Evolutionary conservation across 345 rosid species (phyloP).

Genomic region (Citrus sinensis): DVS_A1.0 CM039163.1:50522001-50522500

Average conservation of each 20-base stretch:
- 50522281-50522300: not conserved
- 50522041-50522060: too few relatives aligned
- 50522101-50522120: not conserved
- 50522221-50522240: too few relatives aligned
- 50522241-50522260: too few relatives aligned
- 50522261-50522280: not conserved
- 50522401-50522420: constrained; percentile 13
- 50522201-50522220: too few relatives aligned
- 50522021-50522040: not conserved
- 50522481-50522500: not conserved
- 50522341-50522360: not conserved
- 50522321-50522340: not conserved
- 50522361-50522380: not conserved
- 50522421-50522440: not conserved
- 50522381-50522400: not conserved
- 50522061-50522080: not conserved
- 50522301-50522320: not conserved
- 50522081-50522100: not conserved
- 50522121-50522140: too few relatives aligned
- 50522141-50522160: not conserved
- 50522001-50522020: not conserved
- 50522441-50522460: not conserved
- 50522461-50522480: not conserved
- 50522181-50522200: too few relatives aligned
- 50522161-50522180: too few relatives aligned